phyloP scores from a whole-genome alignment of 441 rosid species.

The Biscutella laevigata region DNA sequence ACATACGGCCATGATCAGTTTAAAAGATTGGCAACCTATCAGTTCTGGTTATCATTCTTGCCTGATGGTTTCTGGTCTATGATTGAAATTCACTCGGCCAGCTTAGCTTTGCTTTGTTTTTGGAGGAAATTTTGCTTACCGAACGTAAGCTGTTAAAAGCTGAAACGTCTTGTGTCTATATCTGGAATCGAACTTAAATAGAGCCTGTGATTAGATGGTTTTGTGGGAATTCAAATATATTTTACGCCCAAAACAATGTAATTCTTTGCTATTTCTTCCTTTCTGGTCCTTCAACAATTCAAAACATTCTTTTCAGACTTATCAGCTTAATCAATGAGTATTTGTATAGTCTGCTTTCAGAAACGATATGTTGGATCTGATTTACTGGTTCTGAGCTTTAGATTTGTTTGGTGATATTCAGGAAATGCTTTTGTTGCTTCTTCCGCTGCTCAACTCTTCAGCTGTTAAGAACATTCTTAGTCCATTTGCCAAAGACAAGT shows the following conservation, averaged over 20 bases:
- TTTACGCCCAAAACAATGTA: not conserved
- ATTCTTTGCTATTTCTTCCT: not conserved
- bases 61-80: not conserved
- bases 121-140: conserved; percentile 3
- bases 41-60: conserved; percentile 3
- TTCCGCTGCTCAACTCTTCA: conserved; percentile 93
- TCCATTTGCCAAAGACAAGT: conserved; percentile 75
- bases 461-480: conserved; percentile 57
- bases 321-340: not conserved
- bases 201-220: not conserved
- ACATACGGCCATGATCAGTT: not conserved
- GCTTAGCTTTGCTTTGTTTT: conserved; percentile 1
- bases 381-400: not conserved
- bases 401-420: conserved; percentile 28
- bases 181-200: conserved; percentile 7
- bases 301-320: not conserved
- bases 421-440: conserved; percentile 91
- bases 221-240: not conserved
- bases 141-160: not conserved
- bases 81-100: conserved; percentile 5
- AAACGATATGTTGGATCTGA: conserved; percentile 7
- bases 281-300: not conserved
- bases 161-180: not conserved
- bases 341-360: not conserved
- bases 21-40: conserved; percentile 1